A percentile compares a stretch with the other conserved stretches of the same genome.
Conservation (phyloP, 345 rosid genomes). For the Camelina hispida region DNA sequence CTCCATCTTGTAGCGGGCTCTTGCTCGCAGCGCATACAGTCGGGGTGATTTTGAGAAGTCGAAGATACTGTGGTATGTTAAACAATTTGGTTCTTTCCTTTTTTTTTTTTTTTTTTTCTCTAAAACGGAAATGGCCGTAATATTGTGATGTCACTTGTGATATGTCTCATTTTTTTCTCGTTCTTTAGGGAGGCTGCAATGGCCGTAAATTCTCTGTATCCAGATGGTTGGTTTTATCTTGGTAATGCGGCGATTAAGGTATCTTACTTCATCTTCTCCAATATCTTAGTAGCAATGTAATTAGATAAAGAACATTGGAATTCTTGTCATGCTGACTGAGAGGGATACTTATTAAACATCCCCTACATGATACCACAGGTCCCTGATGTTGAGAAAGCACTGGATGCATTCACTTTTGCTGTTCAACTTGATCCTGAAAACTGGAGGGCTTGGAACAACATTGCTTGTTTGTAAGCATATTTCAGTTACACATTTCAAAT, state of each 20-base stretch:
- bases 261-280: slow-evolving; percentile 22
- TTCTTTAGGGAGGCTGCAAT: slow-evolving; percentile 84
- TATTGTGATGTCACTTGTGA: slow-evolving; percentile 9
- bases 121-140: background rate
- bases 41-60: slow-evolving; percentile 85
- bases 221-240: slow-evolving; percentile 97
- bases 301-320: background rate
- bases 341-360: slow-evolving; percentile 22
- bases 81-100: slow-evolving; percentile 9
- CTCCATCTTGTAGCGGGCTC: slow-evolving; percentile 64
- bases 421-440: slow-evolving; percentile 98
- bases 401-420: slow-evolving; percentile 85
- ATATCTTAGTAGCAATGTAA: slow-evolving; percentile 12
- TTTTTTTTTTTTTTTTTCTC: background rate
- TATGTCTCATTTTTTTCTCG: slow-evolving; percentile 27
- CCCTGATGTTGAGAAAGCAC: slow-evolving; percentile 83
- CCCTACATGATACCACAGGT: slow-evolving; percentile 55
- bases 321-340: slow-evolving; percentile 15
- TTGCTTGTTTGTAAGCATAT: slow-evolving; percentile 85
- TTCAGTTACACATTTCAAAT: slow-evolving; percentile 30
- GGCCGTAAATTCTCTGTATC: slow-evolving; percentile 88
- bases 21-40: slow-evolving; percentile 86
- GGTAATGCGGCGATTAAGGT: slow-evolving; percentile 99
- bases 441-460: slow-evolving; percentile 97
- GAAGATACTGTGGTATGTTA: slow-evolving; percentile 72